These are phyloP conservation scores for Yamagishiella unicocca DNA, from an alignment of 139 green algal species.

Conservation along the genomic window DNA sequence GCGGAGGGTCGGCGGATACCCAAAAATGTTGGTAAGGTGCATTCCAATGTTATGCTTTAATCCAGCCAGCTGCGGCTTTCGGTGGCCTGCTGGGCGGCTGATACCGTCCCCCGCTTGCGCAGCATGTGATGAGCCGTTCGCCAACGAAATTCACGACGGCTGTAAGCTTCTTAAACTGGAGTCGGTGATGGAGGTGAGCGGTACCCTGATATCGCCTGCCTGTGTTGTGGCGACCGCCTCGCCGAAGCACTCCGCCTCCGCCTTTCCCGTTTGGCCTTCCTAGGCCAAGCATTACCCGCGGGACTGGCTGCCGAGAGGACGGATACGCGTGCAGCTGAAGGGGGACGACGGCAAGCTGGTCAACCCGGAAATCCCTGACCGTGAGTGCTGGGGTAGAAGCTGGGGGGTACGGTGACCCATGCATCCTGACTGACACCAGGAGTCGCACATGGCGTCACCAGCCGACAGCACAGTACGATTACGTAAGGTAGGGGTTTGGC, in stretches of 20 bases:
- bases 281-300: conserved; percentile 73
- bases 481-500: no score
- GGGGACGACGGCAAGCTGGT: conserved; percentile 55
- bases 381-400: conserved; percentile 41
- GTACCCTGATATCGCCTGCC: no score
- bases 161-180: conserved; percentile 62
- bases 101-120: not conserved
- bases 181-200: conserved; percentile 62
- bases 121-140: conserved; percentile 62
- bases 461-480: no score
- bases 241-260: not conserved
- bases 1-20: conserved; percentile 53
- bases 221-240: not conserved
- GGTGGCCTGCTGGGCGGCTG: not conserved
- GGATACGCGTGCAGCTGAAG: conserved; percentile 70
- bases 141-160: conserved; percentile 65
- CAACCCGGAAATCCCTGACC: conserved; percentile 65
- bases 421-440: not conserved
- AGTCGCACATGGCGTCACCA: no score
- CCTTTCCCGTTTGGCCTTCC: not conserved
- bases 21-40: conserved; percentile 19
- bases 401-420: not conserved
- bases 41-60: not conserved
- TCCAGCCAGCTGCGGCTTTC: not conserved
- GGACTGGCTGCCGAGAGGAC: conserved; percentile 64